Conservation (phyloP, 495 filamentous ascomycete genomes). For the Sporormia fimetaria region DNA sequence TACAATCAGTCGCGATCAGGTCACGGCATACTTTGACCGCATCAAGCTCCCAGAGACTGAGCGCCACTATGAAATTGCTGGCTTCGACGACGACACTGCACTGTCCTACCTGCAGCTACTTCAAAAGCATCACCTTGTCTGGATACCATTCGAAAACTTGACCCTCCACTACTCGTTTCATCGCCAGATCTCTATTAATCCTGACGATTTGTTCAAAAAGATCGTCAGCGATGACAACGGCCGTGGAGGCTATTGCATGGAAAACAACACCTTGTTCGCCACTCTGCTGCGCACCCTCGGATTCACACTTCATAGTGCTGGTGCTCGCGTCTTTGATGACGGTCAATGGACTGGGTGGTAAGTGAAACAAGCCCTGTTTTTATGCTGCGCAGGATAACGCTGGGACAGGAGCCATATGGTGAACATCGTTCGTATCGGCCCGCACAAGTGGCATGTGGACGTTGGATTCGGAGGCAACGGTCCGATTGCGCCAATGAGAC, state of each 20-base stretch:
- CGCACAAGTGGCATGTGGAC: constrained; percentile 49
- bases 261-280: constrained; percentile 57
- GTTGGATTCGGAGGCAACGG: constrained; percentile 61
- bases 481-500: constrained; percentile 42
- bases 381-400: background rate
- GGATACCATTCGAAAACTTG: constrained; percentile 62
- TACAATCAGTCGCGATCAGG: constrained; percentile 11
- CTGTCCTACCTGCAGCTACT: constrained; percentile 32
- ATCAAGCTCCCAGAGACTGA: constrained; percentile 21
- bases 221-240: constrained; percentile 43
- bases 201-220: constrained; percentile 50
- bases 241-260: constrained; percentile 72
- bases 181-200: constrained; percentile 41
- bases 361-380: constrained; percentile 8
- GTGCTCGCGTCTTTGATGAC: constrained; percentile 32
- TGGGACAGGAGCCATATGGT: constrained; percentile 50
- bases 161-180: constrained; percentile 48
- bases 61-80: constrained; percentile 19
- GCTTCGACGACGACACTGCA: constrained; percentile 9
- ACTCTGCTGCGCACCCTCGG: constrained; percentile 52
- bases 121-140: constrained; percentile 42
- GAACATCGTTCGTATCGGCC: constrained; percentile 50
- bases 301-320: constrained; percentile 44
- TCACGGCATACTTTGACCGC: constrained; percentile 25
- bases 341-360: constrained; percentile 27